Conservation (phyloP, 305 asterid species). For the Fraxinus albicans region DNA sequence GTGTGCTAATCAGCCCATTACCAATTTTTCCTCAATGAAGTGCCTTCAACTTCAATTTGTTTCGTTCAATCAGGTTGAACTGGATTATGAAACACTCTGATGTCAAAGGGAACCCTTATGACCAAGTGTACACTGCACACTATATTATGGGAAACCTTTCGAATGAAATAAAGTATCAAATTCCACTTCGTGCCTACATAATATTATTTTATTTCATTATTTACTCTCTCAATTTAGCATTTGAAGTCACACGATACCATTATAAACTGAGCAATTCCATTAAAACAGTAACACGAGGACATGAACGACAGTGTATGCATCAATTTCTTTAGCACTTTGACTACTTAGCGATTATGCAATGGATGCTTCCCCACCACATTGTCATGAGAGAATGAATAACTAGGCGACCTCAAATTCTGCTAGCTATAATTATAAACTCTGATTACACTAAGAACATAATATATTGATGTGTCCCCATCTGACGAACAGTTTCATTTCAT, state of each 20-base stretch:
- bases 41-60: not conserved
- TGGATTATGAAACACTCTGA: not conserved
- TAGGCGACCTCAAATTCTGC: not conserved
- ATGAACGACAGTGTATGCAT: constrained; percentile 1
- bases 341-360: not conserved
- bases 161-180: not conserved
- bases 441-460: not conserved
- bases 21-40: not conserved
- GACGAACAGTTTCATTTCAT: not conserved
- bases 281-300: not conserved
- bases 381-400: not conserved
- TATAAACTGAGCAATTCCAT: not conserved
- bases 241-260: not conserved
- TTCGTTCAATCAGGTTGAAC: not conserved
- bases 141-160: not conserved
- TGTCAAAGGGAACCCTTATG: not conserved
- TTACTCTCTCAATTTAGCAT: not conserved
- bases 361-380: not conserved
- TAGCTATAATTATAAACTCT: not conserved
- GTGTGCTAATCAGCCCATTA: not conserved
- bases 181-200: not conserved
- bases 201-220: not conserved
- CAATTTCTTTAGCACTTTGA: constrained; percentile 5
- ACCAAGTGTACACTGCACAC: not conserved
- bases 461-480: not conserved